A percentile compares a stretch with the other conserved stretches of the same genome.
These are phyloP conservation scores for Dianthus caryophyllus DNA, from an alignment of 148 eudicot genomes.

Conservation along the genomic window DNA sequence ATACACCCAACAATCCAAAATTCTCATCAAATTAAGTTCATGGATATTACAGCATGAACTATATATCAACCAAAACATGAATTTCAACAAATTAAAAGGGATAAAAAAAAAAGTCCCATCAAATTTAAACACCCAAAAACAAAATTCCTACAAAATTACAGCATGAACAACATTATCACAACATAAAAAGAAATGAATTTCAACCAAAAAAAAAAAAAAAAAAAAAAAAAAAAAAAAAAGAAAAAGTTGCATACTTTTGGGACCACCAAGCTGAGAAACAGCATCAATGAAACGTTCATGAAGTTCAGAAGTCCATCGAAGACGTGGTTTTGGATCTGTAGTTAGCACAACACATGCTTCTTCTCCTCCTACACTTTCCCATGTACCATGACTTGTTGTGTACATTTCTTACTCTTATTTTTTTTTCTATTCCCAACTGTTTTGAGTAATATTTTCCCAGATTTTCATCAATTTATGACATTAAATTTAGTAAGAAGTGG, in stretches of 20 bases:
- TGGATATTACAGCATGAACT: neutral
- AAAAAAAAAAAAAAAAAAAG: too few relatives aligned
- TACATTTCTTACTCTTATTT: neutral
- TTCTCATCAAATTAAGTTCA: neutral
- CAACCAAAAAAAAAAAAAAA: too few relatives aligned
- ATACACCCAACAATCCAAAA: too few relatives aligned
- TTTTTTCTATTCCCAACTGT: neutral
- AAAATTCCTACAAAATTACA: neutral
- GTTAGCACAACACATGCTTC: constrained; percentile 22
- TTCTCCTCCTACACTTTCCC: neutral
- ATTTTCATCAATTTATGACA: too few relatives aligned
- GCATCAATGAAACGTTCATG: constrained; percentile 31
- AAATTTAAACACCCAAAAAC: neutral
- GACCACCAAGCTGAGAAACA: constrained; percentile 30
- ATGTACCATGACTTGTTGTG: neutral
- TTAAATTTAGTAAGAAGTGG: too few relatives aligned
- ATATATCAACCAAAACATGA: too few relatives aligned
- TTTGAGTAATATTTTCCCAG: neutral
- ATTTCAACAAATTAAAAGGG: too few relatives aligned
- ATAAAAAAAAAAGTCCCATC: too few relatives aligned
- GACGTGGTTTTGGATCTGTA: constrained; percentile 29
- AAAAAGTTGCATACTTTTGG: constrained; percentile 16
- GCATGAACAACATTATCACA: neutral
- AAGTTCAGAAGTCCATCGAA: constrained; percentile 30
- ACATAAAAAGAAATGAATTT: neutral